Evolutionary conservation across 768 basidiomycete species (phyloP), one percentile per base, ranked within the genome.

Genomic region (Lactarius sanguifluus): DNA sequence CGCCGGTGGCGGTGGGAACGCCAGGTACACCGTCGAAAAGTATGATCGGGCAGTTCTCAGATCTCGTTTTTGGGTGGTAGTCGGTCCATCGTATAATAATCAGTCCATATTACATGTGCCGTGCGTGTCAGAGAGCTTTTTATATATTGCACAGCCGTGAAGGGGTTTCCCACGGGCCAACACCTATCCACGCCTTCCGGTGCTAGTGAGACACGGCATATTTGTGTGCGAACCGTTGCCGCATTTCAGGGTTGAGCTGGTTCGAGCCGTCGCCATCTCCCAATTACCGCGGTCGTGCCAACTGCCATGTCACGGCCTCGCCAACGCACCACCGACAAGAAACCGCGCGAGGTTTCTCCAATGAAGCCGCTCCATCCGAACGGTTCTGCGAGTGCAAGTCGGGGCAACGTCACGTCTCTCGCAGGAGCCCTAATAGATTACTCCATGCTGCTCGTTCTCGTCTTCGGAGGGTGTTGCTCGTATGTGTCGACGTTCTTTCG

Each of bases 401-500:
- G 28, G 41, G 32, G 20, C 25, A 25, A 32, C 12, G 5, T 23
- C 5, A 15, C 13, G 18, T 61, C 61, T 2, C 65, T 75, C 8
- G 71, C 73, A 13, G 62, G 69, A n/a, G 74, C 73, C 13, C 60
- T 78, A 40, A n/a, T 78, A 1, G 77, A 78, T 71, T 81, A 78
- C 72, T 70, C 75, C 1, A 65, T 79, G 60, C 80, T 85, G 25
- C 73, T 91, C 25, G 79, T 81, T 1, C 80, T 90, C 70, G 86
- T 94, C 5, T 83, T 93, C 70, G 92, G 92, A 28, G 92, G 92
- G 23, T 94, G 92, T 72, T 94, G 92, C 82, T 80, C 87, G 88
- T 89, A 76, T 62, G 86, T 82, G n/a, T 32, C 40, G 59, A 72
- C 40, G 59, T 61, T 62, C 55, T 16, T 16, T 20, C 3, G 32